These are phyloP conservation scores for Cytospora mali DNA, from an alignment of 2,329 filamentous ascomycete species.

Conservation along the genomic window DNA sequence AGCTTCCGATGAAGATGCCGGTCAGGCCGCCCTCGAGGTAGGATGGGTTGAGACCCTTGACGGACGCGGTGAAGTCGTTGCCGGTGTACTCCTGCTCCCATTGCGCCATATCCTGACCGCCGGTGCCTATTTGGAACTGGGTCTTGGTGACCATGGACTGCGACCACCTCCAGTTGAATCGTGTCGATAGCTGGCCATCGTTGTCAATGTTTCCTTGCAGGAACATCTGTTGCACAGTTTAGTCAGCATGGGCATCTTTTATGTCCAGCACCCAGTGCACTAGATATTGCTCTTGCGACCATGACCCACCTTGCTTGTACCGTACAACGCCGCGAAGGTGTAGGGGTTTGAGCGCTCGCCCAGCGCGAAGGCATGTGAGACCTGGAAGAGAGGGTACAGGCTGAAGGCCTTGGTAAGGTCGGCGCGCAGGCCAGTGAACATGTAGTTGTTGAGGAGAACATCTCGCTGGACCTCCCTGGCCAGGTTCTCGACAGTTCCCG, in stretches of 20 bases:
- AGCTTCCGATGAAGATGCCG: constrained; percentile 93
- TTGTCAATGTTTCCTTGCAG: constrained; percentile 95
- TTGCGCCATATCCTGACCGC: constrained; percentile 83
- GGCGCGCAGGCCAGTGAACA: constrained; percentile 94
- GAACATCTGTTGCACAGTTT: constrained; percentile 68
- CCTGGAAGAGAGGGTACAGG: constrained; percentile 90
- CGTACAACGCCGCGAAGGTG: constrained; percentile 91
- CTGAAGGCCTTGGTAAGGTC: constrained; percentile 97
- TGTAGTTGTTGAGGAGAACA: constrained; percentile 93
- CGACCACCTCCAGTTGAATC: constrained; percentile 92
- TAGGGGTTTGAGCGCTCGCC: constrained; percentile 93
- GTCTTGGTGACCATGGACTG: constrained; percentile 81
- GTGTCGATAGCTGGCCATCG: constrained; percentile 81
- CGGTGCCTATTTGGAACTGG: constrained; percentile 79
- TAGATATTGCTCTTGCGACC: constrained; percentile 23
- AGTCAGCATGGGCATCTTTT: constrained; percentile 17
- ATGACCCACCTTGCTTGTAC: constrained; percentile 79
- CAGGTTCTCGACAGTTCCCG: constrained; percentile 84
- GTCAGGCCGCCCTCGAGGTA: constrained; percentile 88
- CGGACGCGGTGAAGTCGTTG: constrained; percentile 85
- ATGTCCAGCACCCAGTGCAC: constrained; percentile 1
- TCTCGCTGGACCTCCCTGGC: constrained; percentile 92
- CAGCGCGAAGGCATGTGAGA: constrained; percentile 95
- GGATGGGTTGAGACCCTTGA: constrained; percentile 97
- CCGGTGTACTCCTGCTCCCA: constrained; percentile 96